Evolutionary conservation across 352 stramenopile genomes (phyloP), one percentile per base, ranked within the genome.

Genomic region (Pythium periplocum): DNA sequence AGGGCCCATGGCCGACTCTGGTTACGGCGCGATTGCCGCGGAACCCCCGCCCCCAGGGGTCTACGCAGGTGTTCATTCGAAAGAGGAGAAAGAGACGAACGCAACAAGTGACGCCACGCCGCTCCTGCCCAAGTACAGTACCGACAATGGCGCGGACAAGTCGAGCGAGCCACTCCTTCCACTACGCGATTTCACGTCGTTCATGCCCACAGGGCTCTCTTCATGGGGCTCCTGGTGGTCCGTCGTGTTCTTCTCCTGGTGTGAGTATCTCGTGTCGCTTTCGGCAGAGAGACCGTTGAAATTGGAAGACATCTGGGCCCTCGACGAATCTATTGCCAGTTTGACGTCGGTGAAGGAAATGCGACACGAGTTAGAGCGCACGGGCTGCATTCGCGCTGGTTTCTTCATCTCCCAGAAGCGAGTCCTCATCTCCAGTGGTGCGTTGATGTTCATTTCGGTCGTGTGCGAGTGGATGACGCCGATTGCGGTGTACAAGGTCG

Each of bases 231-330:
- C 60, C 6, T 65, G 61, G 53, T 67, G 56, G 57, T 75, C 67
- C 17, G 45, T 55, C 38, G 39, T 62, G 45, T 69, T 75, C 46
- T 75, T 75, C 43, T 61, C 55, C 12, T 68, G 56, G 57, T 75
- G 67, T 34, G 55, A 62, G 38, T 69, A 60, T 7, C 60, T 75
- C 5, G 48, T 54, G 3, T 39, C 42, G 7, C 43, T 69, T 10
- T 70, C 63, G 49, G 54, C 49, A 30, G 47, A 68, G 32, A 63
- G 63, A 0, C 53, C 63, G 5, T 57, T 75, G 48, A 48, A 56
- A 0, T 37, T 68, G 3, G 53, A 67, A 12, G 70, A 87, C 48
- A 67, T 77, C 33, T 87, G 77, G 77, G 62, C 63, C 32, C 65
- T 87, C 34, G 53, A 73, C 42, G 45, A 55, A 12, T 59, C 60